Conservation (phyloP, 169 alveolate species). For the Eimeria necatrix region DNA sequence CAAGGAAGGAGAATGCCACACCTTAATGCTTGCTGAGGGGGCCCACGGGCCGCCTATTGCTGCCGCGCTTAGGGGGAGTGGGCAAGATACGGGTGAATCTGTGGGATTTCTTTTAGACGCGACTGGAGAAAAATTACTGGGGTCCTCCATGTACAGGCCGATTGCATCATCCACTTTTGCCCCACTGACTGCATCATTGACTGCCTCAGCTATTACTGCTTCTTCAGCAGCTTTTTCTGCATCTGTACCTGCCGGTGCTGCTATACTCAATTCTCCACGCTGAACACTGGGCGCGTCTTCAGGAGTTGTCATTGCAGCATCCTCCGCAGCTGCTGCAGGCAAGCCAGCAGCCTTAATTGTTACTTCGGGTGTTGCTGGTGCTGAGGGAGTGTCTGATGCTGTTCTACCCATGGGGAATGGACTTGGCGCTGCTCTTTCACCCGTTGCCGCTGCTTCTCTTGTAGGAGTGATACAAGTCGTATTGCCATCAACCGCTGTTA, state of each 20-base stretch:
- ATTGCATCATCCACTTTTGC: neutral
- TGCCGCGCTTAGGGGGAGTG: conserved; percentile 64
- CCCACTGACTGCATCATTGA: neutral
- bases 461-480: neutral
- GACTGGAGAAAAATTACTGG: neutral
- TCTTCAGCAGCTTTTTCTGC: neutral
- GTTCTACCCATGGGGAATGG: neutral
- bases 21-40: neutral
- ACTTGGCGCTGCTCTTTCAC: neutral
- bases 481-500: neutral
- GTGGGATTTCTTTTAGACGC: neutral
- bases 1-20: conserved; percentile 43
- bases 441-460: neutral
- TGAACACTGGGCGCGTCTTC: neutral
- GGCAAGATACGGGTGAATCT: conserved; percentile 38
- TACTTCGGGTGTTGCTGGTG: conserved; percentile 33
- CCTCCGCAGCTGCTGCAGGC: conserved; percentile 15
- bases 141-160: neutral
- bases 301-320: neutral
- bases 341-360: neutral
- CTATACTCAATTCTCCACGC: neutral
- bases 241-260: neutral
- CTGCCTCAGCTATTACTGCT: conserved; percentile 15
- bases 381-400: neutral
- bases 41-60: conserved; percentile 17